These are phyloP conservation scores for Lentinus tigrinus DNA, from an alignment of 768 basidiomycete species.

Conservation along the genomic window DNA sequence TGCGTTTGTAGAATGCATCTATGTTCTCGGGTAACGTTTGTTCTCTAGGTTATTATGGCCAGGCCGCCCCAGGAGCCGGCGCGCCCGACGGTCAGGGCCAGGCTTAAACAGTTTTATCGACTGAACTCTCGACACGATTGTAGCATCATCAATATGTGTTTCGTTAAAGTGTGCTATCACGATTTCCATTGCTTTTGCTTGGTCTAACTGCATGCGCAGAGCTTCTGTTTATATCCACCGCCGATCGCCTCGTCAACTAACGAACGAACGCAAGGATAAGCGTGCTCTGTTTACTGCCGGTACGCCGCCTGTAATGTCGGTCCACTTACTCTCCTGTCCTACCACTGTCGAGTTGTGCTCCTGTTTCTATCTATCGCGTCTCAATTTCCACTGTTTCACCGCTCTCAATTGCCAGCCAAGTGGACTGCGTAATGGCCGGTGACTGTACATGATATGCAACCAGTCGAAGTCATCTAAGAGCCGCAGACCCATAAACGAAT, in stretches of 20 bases:
- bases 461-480: too few species aligned
- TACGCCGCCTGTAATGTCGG: not conserved
- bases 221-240: not conserved
- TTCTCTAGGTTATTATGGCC: constrained; percentile 73
- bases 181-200: not conserved
- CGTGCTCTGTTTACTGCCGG: not conserved
- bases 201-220: constrained; percentile 11
- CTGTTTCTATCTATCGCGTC: too few species aligned
- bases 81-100: constrained; percentile 45
- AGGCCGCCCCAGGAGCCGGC: constrained; percentile 63
- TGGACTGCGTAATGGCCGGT: too few species aligned
- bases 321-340: not conserved
- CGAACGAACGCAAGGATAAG: too few species aligned
- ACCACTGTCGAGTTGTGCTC: too few species aligned
- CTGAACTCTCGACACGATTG: constrained; percentile 10
- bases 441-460: too few species aligned
- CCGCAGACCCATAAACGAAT: too few species aligned
- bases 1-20: not conserved
- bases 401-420: too few species aligned
- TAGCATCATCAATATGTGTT: constrained; percentile 18
- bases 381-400: too few species aligned
- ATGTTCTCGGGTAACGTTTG: not conserved
- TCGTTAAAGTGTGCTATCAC: constrained; percentile 23
- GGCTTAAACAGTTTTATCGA: constrained; percentile 20
- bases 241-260: not conserved